Base-by-base conservation (phyloP, 345 rosid species). In the Arabidopsis suecica region DNA sequence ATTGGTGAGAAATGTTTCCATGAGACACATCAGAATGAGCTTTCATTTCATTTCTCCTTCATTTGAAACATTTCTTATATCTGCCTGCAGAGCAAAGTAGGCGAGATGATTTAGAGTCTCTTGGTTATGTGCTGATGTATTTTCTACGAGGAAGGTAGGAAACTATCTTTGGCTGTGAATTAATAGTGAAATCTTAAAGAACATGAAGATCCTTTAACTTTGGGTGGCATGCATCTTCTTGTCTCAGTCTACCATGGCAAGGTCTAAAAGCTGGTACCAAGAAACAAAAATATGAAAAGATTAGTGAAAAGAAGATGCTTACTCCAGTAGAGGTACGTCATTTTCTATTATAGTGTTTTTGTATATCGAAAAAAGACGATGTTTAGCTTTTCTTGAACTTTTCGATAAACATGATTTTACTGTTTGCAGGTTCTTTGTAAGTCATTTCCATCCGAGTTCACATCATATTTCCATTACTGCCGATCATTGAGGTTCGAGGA, bases 401-500 rank as follows among this genome's bases (percentile, higher is more conserved):
- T 62, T 72, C 61, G 66, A 59, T 12, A 5, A 34, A 25, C 48
- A 59, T 67, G 34, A 48, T 36, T 68, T 54, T 9, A 5, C 30
- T 23, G 10, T 41, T 73, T 68, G 0, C 85, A 94, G 98, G 83
- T 88, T 60, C 97, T 94, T 74, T 91, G 98, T 86, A 91, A 86
- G 83, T 85, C 95, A 38, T 86, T 84, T 78, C 89, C 97, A 5
- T 83, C 96, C 3, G 95, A 94, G 84, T 91, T 94, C 76, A 91
- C 95, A 61, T 91, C 96, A 7, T 94, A 89, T 80, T 94, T 94
- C 77, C 96, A 94, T 70, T 94, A 91, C 72, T 91, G 97, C 51
- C 96, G 98, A 16, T 85, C 98, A n/a, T 80, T 94, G 83, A 87
- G 91, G 67, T 94, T 94, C 81, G 98, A 94, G 77, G 96, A 90